These are phyloP conservation scores for Furculomyces boomerangus DNA, from an alignment of 371 early-diverging fungal species.

Conservation along the genomic window DNA sequence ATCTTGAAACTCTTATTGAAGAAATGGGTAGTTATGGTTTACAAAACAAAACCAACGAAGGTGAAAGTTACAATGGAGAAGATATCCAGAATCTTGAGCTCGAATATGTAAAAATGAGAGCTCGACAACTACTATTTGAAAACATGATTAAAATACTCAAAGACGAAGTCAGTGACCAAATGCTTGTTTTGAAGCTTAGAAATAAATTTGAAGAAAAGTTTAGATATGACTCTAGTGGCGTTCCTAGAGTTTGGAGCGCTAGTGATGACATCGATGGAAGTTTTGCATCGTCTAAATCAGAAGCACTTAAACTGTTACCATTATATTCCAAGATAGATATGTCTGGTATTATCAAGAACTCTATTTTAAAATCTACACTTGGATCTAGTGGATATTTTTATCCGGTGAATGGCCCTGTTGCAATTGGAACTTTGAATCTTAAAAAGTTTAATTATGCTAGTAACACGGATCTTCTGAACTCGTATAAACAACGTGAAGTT, in stretches of 20 bases:
- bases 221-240: constrained; percentile 76
- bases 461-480: constrained; percentile 39
- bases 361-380: background rate
- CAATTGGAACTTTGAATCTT: background rate
- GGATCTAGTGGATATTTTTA: background rate
- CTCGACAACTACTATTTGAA: constrained; percentile 36
- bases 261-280: constrained; percentile 81
- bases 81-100: constrained; percentile 1
- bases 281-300: constrained; percentile 53
- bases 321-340: constrained; percentile 14
- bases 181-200: constrained; percentile 58
- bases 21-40: constrained; percentile 1
- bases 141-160: constrained; percentile 46
- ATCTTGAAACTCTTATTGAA: background rate
- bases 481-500: constrained; percentile 52
- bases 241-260: constrained; percentile 89
- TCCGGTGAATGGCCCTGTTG: background rate
- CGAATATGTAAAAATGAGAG: background rate
- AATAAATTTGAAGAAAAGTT: constrained; percentile 73
- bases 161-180: constrained; percentile 64
- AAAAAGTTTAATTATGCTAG: constrained; percentile 33
- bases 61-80: background rate
- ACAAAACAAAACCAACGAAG: background rate
- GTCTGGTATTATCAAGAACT: background rate
- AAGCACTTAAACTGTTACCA: constrained; percentile 41